phyloP scores from a whole-genome alignment of 2,329 filamentous ascomycete species.

The Didymella exigua region DNA sequence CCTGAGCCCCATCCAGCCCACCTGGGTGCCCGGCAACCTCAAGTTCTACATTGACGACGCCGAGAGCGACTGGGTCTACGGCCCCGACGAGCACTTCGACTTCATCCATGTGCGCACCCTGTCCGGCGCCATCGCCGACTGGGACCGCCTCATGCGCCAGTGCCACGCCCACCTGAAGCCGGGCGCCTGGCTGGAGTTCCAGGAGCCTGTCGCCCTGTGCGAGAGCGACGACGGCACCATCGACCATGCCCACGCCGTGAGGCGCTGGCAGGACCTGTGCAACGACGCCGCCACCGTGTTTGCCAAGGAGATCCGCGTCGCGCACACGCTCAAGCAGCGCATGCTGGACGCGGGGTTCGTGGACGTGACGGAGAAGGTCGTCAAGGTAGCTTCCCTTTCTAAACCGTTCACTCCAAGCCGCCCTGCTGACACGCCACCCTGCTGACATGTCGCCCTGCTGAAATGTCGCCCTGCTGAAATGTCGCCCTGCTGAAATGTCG shows the following conservation, averaged over 20 bases:
- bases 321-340: constrained; percentile 29
- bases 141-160: constrained; percentile 37
- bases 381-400: constrained; percentile 31
- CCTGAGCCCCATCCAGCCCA: constrained; percentile 47
- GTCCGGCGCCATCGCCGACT: constrained; percentile 40
- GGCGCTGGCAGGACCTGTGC: constrained; percentile 38
- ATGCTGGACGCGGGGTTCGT: constrained; percentile 43
- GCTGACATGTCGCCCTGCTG: constrained; percentile 7
- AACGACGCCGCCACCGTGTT: constrained; percentile 36
- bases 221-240: constrained; percentile 42
- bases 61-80: constrained; percentile 48
- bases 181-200: constrained; percentile 46
- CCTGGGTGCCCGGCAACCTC: constrained; percentile 48
- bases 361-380: constrained; percentile 41
- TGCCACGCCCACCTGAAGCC: constrained; percentile 36
- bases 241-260: constrained; percentile 28
- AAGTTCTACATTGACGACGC: constrained; percentile 52
- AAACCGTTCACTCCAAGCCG: no score
- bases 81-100: constrained; percentile 42
- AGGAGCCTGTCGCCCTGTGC: constrained; percentile 43
- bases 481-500: no score
- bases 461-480: no score
- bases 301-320: constrained; percentile 35
- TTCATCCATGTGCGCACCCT: constrained; percentile 44
- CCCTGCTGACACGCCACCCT: constrained; percentile 4